Percentiles rank a stretch among this genome's conserved stretches.
Conservation (phyloP, 2,329 filamentous ascomycete species). For the Colletotrichum gloeosporioides region DNA sequence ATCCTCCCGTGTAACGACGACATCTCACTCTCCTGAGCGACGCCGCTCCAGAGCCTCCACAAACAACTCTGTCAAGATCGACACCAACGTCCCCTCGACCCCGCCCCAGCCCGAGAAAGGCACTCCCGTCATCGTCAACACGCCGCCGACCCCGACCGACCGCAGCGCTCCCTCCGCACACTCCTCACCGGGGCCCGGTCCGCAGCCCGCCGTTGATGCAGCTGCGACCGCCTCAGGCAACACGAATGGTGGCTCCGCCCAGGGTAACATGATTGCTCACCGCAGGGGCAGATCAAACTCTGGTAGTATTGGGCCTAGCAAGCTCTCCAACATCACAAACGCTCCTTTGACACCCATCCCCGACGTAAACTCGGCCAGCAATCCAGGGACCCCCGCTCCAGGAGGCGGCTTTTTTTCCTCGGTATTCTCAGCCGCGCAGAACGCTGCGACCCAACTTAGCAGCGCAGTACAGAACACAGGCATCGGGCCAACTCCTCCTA, state of each 20-base stretch:
- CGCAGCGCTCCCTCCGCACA: conserved; percentile 10
- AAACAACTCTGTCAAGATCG: conserved; percentile 25
- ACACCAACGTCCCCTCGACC: conserved; percentile 25
- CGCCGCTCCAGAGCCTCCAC: conserved; percentile 16
- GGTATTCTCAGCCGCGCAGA: conserved; percentile 91
- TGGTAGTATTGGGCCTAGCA: conserved; percentile 73
- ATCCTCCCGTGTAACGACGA: conserved; percentile 14
- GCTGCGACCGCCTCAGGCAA: conserved; percentile 27
- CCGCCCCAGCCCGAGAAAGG: conserved; percentile 35
- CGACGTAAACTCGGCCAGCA: conserved; percentile 62
- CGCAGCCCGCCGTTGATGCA: conserved; percentile 27
- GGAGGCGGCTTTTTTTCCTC: conserved; percentile 88
- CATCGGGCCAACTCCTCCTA: conserved; percentile 47
- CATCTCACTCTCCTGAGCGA: conserved; percentile 13
- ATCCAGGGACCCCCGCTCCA: conserved; percentile 54
- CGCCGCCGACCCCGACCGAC: conserved; percentile 69
- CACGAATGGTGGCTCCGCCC: conserved; percentile 64
- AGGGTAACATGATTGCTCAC: conserved; percentile 77
- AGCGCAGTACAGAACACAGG: conserved; percentile 75
- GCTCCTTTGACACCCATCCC: conserved; percentile 78
- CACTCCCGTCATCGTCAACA: conserved; percentile 66
- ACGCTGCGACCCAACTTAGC: conserved; percentile 78
- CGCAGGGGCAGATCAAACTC: conserved; percentile 59
- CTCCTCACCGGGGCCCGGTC: conserved; percentile 1
- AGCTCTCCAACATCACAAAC: conserved; percentile 78